Evolutionary conservation across 2,329 filamentous ascomycete genomes (phyloP).

Genomic region (Fusarium sp.): DNA sequence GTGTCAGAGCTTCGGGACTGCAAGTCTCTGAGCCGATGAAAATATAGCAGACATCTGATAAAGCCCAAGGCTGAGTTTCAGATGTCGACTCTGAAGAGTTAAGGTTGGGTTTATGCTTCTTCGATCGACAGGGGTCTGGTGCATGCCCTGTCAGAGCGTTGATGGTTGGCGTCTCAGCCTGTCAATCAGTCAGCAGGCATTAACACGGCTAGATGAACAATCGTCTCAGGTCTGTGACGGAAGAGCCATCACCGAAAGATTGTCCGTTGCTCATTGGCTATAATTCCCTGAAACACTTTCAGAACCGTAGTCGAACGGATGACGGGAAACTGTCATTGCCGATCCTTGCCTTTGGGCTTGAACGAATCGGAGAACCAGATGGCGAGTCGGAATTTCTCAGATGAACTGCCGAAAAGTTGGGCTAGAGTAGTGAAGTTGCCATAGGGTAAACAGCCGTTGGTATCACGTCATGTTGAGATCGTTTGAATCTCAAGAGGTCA

Average conservation of each 20-base stretch:
- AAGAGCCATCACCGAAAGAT: background rate
- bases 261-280: background rate
- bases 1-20: conserved; percentile 1
- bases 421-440: too few species aligned
- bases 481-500: background rate
- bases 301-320: background rate
- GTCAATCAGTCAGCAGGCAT: conserved; percentile 9
- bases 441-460: background rate
- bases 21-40: background rate
- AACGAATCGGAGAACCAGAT: background rate
- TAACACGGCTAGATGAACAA: background rate
- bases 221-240: conserved; percentile 17
- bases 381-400: background rate
- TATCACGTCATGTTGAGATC: background rate
- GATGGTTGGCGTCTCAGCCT: background rate
- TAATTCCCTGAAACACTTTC: background rate
- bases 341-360: background rate
- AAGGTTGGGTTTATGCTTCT: conserved; percentile 27
- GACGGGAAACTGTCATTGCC: background rate
- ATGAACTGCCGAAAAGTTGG: background rate
- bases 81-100: background rate
- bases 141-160: background rate
- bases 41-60: background rate
- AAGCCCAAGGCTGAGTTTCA: background rate
- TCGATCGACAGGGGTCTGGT: conserved; percentile 12